Conservation (phyloP, 1,284 basidiomycete genomes). For the Wolfiporia cocos region DNA sequence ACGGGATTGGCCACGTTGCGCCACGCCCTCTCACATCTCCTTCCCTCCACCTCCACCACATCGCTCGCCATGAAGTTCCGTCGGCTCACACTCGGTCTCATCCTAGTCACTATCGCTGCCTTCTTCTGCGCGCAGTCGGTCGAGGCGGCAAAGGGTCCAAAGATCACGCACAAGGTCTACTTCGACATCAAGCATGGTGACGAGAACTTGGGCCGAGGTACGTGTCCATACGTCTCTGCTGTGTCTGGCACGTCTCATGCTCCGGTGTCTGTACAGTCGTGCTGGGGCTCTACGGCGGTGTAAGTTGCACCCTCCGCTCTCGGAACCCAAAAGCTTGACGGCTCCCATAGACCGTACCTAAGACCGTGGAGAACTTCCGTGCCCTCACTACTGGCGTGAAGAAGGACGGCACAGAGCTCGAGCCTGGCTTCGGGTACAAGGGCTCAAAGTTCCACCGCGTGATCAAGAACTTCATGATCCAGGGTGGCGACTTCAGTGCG, state of each 20-base stretch:
- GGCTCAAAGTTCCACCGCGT: constrained; percentile 68
- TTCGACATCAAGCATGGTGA: constrained; percentile 92
- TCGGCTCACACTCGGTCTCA: constrained; percentile 53
- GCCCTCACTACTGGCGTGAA: constrained; percentile 68
- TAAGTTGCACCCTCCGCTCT: no score
- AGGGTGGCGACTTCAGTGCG: constrained; percentile 69
- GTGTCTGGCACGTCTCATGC: constrained; percentile 5
- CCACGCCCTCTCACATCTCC: constrained; percentile 1
- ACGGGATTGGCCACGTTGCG: neutral
- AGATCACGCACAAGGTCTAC: constrained; percentile 88
- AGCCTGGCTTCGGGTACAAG: constrained; percentile 65
- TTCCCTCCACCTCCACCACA: constrained; percentile 10
- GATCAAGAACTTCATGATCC: constrained; percentile 70
- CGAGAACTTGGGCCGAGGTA: constrained; percentile 75
- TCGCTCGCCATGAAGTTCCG: constrained; percentile 30
- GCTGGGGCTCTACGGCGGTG: constrained; percentile 83
- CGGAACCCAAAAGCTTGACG: no score
- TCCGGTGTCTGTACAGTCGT: constrained; percentile 42
- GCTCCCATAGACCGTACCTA: constrained; percentile 83
- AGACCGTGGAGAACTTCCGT: constrained; percentile 70
- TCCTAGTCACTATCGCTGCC: constrained; percentile 60
- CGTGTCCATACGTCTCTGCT: constrained; percentile 25
- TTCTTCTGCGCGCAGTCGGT: constrained; percentile 64
- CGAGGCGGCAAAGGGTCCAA: constrained; percentile 76
- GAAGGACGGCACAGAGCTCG: constrained; percentile 73